Conservation (phyloP, 495 filamentous ascomycete genomes). For the Annulohypoxylon nitens region DNA sequence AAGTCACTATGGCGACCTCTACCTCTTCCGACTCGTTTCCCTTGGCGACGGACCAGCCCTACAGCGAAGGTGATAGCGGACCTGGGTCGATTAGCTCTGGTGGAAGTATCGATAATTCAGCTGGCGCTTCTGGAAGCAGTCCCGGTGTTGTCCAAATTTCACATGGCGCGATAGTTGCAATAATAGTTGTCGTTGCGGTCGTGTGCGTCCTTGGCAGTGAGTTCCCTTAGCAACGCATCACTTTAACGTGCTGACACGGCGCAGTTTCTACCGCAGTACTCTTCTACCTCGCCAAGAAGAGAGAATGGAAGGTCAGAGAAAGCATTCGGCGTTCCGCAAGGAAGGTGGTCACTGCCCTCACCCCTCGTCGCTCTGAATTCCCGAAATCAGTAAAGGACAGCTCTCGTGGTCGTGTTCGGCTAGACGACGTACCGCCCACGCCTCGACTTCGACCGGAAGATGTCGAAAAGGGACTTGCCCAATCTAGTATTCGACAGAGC, state of each 20-base stretch:
- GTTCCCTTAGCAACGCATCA: constrained; percentile 32
- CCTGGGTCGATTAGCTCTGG: constrained; percentile 41
- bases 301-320: constrained; percentile 67
- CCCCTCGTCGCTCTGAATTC: constrained; percentile 67
- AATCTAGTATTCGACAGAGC: constrained; percentile 44
- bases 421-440: constrained; percentile 66
- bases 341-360: constrained; percentile 66
- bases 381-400: constrained; percentile 64
- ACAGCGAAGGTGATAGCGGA: constrained; percentile 46
- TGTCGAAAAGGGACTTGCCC: constrained; percentile 64
- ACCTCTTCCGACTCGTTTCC: constrained; percentile 42
- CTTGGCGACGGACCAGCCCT: constrained; percentile 55
- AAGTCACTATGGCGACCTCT: constrained; percentile 43
- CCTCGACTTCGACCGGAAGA: constrained; percentile 61
- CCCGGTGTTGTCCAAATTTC: constrained; percentile 67
- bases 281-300: constrained; percentile 69
- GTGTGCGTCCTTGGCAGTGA: constrained; percentile 70
- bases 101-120: constrained; percentile 57
- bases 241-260: constrained; percentile 32
- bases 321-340: constrained; percentile 65
- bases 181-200: constrained; percentile 70
- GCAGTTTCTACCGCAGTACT: constrained; percentile 63
- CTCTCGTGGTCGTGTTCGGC: constrained; percentile 53
- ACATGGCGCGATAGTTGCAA: constrained; percentile 70
- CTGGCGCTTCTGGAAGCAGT: constrained; percentile 67